Evolutionary conservation across 2,329 filamentous ascomycete genomes (phyloP).

Genomic region (Fusarium tricinctum): DNA sequence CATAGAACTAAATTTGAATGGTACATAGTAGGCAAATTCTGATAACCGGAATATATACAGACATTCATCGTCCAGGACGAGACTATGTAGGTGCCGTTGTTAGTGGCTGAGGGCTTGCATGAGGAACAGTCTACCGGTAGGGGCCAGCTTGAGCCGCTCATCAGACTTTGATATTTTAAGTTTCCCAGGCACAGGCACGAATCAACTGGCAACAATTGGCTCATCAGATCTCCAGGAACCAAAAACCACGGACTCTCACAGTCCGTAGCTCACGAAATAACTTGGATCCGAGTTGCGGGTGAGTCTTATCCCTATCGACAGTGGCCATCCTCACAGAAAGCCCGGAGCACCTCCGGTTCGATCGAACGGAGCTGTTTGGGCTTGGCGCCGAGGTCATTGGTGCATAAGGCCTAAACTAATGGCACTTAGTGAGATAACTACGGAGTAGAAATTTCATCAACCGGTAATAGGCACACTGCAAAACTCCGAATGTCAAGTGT

Average conservation of each 20-base stretch:
- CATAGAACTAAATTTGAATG: too few species aligned
- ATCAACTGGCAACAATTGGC: too few species aligned
- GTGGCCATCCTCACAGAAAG: neutral
- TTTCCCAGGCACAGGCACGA: neutral
- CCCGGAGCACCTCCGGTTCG: slow-evolving; percentile 25
- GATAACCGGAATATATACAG: too few species aligned
- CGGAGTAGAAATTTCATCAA: slow-evolving; percentile 8
- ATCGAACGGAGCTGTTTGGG: neutral
- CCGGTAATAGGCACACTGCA: neutral
- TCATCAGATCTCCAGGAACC: too few species aligned
- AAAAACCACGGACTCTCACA: too few species aligned
- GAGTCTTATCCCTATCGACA: neutral
- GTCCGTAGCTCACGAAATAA: too few species aligned
- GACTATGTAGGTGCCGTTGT: neutral
- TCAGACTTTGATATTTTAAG: neutral
- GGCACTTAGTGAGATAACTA: neutral
- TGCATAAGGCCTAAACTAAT: slow-evolving; percentile 8
- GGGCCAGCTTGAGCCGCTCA: neutral
- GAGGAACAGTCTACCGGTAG: neutral
- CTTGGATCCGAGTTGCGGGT: neutral
- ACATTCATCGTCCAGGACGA: too few species aligned
- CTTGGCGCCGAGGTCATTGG: slow-evolving; percentile 5
- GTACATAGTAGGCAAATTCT: too few species aligned
- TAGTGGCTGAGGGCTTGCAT: neutral
- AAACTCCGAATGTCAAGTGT: neutral